Base-by-base conservation (phyloP, 1,284 basidiomycete genomes). In the Naganishia liquefaciens region DNA sequence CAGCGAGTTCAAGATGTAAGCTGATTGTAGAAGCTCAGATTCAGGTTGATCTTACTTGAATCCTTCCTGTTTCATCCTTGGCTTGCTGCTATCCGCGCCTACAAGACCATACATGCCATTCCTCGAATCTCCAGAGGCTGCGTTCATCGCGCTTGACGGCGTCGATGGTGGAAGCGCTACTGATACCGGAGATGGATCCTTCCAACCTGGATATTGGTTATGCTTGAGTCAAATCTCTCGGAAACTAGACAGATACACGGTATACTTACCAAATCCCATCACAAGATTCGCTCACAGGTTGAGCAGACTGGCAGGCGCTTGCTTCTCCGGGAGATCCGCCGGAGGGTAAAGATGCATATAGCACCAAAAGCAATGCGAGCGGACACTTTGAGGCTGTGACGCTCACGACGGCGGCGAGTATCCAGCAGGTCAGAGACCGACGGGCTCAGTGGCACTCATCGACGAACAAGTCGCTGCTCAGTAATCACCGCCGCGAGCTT, bases 191-290 rank as follows among this genome's bases (percentile, higher is more conserved):
- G 57, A 60, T 7, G 57, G 57, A 23, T 60, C 57, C 40, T 60
- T 46, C 57, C 57, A 60, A 33, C 57, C 57, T 60, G 39, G 4
- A 37, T 11, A 19, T 5, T 30, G 17, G 6, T 6, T 7, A 39
- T 17, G 27, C 15, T 28, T 33, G 21, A 46, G 7, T 10, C 13
- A 23, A 23, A 33, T 30, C 10, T 19, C 9, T 39, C 0, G 21
- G 19, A 37, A 39, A 21, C 17, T n/a, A 33, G 27, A 23, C 13
- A 37, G 5, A 9, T 30, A 2, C 37, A 21, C 55, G 37, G n/a
- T n/a, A n/a, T n/a, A 40, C 57, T 39, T 50, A 50, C 57, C 57
- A 42, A 60, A 60, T 60, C 57, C 57, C 57, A 60, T 60, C 25
- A 28, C 43, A 6, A 11, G 19, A 17, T 33, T 25, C 13, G 25